Base-by-base conservation (phyloP, 495 filamentous ascomycete genomes). In the Xylaria longipes region DNA sequence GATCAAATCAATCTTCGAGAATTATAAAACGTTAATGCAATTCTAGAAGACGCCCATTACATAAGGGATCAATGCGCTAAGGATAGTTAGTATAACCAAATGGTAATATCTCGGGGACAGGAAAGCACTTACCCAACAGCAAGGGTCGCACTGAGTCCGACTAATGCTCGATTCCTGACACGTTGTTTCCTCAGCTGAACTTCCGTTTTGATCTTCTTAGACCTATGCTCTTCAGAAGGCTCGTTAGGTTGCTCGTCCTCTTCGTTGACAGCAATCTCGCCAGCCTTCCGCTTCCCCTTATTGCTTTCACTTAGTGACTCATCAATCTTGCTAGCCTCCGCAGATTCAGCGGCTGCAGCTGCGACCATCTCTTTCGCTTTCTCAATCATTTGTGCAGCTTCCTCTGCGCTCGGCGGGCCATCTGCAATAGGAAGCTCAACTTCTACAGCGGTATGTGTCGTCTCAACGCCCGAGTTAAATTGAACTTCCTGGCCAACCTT, bases 351-450 rank as follows among this genome's bases (percentile, higher is more conserved):
- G 58, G 85, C 86, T 52, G 93, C 94, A 66, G 92, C 92, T 64
- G 92, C 88, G 7, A 98, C 96, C 94, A 98, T 97, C 73, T 90
- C 89, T 79, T 92, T 94, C 8, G 96, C 96, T 79, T 92, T 87
- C 58, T 89, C 91, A 57, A 98, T 90, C 91, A 98, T 92, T 41
- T 90, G 86, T 68, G 92, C 85, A 0, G 94, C 89, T 64, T 92
- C 90, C 50, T 92, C 92, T 3, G 92, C 87, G 12, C 91, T 85
- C 0, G 93, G 92, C 48, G 94, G 90, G 20, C 91, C 89, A 35
- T 60, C 50, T 14, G 86, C 83, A 52, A 83, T 41, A 15, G 84
- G 86, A 15, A 91, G 85, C 75, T 97, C 93, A 14, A 97, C 85
- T 69, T 91, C 91, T 48, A 97, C 88, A n/a, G 89, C 91, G 14